Percentiles rank a stretch among this genome's conserved stretches.
Evolutionary conservation across 73 alveolate species (phyloP).

Genomic region (Symbiodinium natans): DNA sequence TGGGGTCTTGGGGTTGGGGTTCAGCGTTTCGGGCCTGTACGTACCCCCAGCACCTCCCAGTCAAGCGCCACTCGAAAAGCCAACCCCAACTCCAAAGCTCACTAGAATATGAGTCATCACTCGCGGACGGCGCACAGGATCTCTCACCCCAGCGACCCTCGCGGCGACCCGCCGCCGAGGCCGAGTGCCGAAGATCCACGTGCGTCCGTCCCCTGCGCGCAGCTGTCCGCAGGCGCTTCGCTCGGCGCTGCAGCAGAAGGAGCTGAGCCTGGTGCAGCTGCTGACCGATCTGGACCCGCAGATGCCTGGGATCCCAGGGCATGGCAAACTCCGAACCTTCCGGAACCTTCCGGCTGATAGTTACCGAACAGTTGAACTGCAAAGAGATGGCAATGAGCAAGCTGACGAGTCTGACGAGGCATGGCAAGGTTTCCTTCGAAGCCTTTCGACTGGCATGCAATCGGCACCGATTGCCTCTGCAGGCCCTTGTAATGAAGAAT

Average conservation of each 20-base stretch:
- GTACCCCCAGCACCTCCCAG: no score
- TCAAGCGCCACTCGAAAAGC: no score
- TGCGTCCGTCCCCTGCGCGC: no score
- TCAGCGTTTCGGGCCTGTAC: no score
- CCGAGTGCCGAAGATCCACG: no score
- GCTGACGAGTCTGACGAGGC: no score
- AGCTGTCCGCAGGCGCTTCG: conserved; percentile 50
- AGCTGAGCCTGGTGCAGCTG: conserved; percentile 47
- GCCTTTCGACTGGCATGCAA: conserved; percentile 28
- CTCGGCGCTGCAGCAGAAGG: conserved; percentile 18
- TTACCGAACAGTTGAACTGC: background rate
- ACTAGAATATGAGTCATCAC: no score
- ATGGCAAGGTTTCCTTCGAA: conserved; percentile 44
- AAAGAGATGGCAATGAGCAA: background rate
- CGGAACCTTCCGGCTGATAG: background rate
- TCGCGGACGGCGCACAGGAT: no score
- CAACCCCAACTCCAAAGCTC: no score
- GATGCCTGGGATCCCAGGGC: conserved; percentile 22
- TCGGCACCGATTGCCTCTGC: conserved; percentile 32
- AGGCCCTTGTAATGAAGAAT: no score
- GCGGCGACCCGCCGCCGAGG: conserved; percentile 4
- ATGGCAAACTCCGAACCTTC: no score
- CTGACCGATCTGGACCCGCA: conserved; percentile 42
- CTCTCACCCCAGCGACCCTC: background rate
- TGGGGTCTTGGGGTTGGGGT: no score